Conservation (phyloP, 139 green algal species). For the Trebouxia sp. region DNA sequence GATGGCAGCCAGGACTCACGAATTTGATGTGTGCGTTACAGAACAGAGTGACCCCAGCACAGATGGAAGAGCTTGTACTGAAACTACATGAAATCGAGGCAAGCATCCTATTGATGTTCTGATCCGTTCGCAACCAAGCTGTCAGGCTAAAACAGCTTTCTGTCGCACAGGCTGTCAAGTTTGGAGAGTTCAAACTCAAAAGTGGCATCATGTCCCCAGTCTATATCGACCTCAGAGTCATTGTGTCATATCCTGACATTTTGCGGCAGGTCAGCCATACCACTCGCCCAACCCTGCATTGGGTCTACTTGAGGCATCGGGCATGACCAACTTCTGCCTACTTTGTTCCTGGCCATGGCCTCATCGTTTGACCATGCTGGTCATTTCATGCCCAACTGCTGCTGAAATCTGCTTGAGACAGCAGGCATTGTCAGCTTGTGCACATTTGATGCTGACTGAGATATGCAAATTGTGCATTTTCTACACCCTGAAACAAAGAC, state of each 20-base stretch:
- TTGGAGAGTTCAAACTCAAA: conserved; percentile 99
- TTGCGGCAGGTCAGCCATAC: conserved; percentile 69
- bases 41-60: background rate
- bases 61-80: conserved; percentile 86
- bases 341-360: no score
- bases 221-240: conserved; percentile 98
- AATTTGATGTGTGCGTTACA: background rate
- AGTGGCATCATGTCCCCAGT: conserved; percentile 94
- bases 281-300: no score
- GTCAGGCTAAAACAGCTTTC: background rate
- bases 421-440: no score
- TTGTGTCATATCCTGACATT: conserved; percentile 98
- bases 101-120: background rate
- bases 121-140: background rate
- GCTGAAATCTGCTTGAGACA: no score
- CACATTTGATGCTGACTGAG: no score
- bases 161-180: conserved; percentile 93
- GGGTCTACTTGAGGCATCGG: no score
- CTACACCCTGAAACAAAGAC: no score
- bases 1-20: no score
- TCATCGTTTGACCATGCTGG: no score
- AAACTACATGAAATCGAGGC: conserved; percentile 91
- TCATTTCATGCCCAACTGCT: no score
- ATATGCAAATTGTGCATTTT: no score
- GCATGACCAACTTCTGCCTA: no score